Conservation (phyloP, 805 yeast species). For the Lachancea kluyveri region DNA sequence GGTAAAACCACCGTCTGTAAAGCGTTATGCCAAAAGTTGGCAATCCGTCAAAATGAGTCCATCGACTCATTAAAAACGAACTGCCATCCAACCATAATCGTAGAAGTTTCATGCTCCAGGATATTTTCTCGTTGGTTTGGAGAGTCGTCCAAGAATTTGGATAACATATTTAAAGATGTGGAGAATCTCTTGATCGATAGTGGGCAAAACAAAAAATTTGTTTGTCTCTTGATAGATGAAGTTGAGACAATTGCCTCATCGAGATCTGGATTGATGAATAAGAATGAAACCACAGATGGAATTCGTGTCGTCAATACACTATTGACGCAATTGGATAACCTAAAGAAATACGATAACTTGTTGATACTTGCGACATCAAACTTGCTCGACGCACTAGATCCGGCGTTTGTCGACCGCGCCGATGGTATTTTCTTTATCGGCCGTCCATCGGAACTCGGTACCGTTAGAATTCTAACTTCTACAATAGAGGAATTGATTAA, state of each 20-base stretch:
- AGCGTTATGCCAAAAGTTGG: constrained; percentile 36
- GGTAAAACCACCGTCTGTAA: constrained; percentile 41
- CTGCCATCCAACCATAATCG: constrained; percentile 24
- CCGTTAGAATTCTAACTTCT: constrained; percentile 26
- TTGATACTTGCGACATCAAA: constrained; percentile 39
- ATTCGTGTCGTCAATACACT: constrained; percentile 40
- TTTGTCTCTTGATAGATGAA: constrained; percentile 40
- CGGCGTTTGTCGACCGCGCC: constrained; percentile 40
- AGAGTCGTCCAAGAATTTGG: constrained; percentile 39
- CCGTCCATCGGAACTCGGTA: constrained; percentile 30
- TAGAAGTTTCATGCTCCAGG: constrained; percentile 39
- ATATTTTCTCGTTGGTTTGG: constrained; percentile 43
- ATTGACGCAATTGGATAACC: constrained; percentile 36
- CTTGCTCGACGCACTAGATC: constrained; percentile 33
- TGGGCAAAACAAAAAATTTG: constrained; percentile 15
- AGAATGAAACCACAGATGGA: constrained; percentile 38
- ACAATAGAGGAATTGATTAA: constrained; percentile 23
- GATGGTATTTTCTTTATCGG: constrained; percentile 33
- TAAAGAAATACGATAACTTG: constrained; percentile 32
- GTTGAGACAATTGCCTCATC: constrained; percentile 41
- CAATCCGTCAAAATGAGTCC: constrained; percentile 23
- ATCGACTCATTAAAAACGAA: too few relatives aligned
- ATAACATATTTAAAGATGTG: constrained; percentile 32
- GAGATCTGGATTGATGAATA: constrained; percentile 29
- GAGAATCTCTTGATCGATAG: constrained; percentile 19